Conservation (phyloP, 148 eudicot species). For the Diospyros lotus region DNA sequence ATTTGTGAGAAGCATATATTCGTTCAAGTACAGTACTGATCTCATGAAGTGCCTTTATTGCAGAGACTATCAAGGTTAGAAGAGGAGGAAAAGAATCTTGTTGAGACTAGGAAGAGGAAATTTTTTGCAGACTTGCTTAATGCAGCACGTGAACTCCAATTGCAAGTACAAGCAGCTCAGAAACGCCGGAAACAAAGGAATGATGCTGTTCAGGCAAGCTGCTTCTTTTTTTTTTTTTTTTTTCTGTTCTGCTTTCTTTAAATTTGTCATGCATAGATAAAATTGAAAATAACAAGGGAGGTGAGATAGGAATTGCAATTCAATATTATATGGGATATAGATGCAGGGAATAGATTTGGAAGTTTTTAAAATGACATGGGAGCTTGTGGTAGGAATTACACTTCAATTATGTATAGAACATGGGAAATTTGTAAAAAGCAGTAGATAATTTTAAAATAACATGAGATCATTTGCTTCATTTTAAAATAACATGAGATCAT, state of each 20-base stretch:
- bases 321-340: not conserved
- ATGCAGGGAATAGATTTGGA: not conserved
- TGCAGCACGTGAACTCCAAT: slow-evolving; percentile 85
- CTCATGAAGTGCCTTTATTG: slow-evolving; percentile 22
- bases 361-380: too few relatives aligned
- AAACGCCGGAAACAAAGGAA: slow-evolving; percentile 91
- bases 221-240: slow-evolving; percentile 10
- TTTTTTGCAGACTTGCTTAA: slow-evolving; percentile 87
- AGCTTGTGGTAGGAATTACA: too few relatives aligned
- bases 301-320: not conserved
- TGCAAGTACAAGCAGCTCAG: slow-evolving; percentile 71
- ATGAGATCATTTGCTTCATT: too few relatives aligned
- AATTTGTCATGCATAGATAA: not conserved
- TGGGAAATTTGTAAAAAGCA: not conserved
- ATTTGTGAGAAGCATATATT: not conserved
- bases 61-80: slow-evolving; percentile 86
- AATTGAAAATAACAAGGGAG: not conserved
- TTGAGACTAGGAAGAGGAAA: slow-evolving; percentile 75
- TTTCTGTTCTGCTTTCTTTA: not conserved
- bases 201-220: slow-evolving; percentile 79
- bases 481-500: too few relatives aligned
- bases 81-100: slow-evolving; percentile 80
- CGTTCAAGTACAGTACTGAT: slow-evolving; percentile 14
- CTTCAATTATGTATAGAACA: not conserved
- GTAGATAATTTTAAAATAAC: too few relatives aligned